These are phyloP conservation scores for Sugiyamaella valdiviana DNA, from an alignment of 805 yeast genomes.

Conservation along the genomic window DNA sequence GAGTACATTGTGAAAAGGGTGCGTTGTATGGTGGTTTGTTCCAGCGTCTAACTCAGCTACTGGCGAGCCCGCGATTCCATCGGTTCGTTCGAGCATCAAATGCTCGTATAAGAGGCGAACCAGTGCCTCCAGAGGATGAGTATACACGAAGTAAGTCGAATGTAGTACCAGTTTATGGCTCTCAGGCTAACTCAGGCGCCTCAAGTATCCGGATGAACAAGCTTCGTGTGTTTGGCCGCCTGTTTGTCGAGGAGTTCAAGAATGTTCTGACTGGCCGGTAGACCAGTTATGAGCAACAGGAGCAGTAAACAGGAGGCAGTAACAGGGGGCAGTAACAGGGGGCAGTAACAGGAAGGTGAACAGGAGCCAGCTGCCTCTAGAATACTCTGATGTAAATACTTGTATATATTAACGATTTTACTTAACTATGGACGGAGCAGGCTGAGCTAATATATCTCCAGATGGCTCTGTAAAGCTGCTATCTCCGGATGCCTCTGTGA, in stretches of 20 bases:
- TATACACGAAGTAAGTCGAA: constrained; percentile 3
- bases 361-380: too few relatives aligned
- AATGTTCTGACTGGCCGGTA: constrained; percentile 14
- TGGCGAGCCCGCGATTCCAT: constrained; percentile 20
- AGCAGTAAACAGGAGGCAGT: too few relatives aligned
- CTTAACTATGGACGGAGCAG: too few relatives aligned
- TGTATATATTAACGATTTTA: background rate
- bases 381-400: background rate
- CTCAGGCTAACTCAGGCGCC: constrained; percentile 2
- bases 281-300: background rate
- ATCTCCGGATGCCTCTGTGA: too few relatives aligned
- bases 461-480: too few relatives aligned
- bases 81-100: constrained; percentile 20
- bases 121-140: constrained; percentile 13
- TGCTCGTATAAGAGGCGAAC: constrained; percentile 19
- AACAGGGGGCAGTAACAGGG: too few relatives aligned
- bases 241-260: constrained; percentile 20
- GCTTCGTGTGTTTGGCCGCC: constrained; percentile 14
- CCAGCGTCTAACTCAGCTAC: constrained; percentile 9
- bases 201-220: constrained; percentile 12
- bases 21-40: background rate
- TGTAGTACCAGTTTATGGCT: background rate
- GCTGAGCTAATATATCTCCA: too few relatives aligned
- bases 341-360: too few relatives aligned
- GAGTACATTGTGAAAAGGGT: constrained; percentile 22